Base-by-base conservation (phyloP, 2,329 filamentous ascomycete genomes). In the Sclerotinia spermophila region DNA sequence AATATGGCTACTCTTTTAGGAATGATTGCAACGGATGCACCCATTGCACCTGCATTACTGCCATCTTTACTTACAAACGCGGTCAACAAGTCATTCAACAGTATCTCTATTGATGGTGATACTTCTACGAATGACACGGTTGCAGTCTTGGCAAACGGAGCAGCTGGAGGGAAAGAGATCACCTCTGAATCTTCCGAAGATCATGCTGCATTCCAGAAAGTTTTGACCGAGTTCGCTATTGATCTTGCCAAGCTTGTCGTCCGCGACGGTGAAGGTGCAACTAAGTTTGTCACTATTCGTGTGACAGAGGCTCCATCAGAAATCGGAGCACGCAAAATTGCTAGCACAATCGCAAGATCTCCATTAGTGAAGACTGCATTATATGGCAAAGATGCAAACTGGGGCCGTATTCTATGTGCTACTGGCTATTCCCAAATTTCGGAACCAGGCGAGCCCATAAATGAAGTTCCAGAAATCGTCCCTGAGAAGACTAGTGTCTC, bases 41-140 rank as follows among this genome's bases (percentile, higher is more conserved):
- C 93, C n/a, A 87, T 97, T 77, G 85, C 88, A 0, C 84, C 91
- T 4, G 79, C 82, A 1, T 86, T 91, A 15, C 87, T 97, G 71
- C 87, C 89, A 64, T 81, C 85, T 0, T 85, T 96, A 21, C 89
- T 98, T 59, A 88, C 86, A 71, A 84, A 89, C 75, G 92, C 94
- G 59, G 90, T 94, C 69, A 89, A 92, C 76, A 89, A 89, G 72
- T 97, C 93, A 0, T 99, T 98, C 86, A 98, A 99, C 85, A 91
- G 92, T 81, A 97, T 99, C 80, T 96, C 93, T 73, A 92, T 99
- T 72, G 96, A 99, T 81, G 96, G 96, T 72, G 96, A 98, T 82
- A 98, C 94, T 13, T 97, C 92, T 73, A 99, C 96, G 72, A 99
- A 99, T 82, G 96, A 99, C 83, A 98, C 95, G 0, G 88, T 98